These are phyloP conservation scores for Isoetes taiwanensis DNA, from an alignment of 75 land plant species.

Conservation along the genomic window DNA sequence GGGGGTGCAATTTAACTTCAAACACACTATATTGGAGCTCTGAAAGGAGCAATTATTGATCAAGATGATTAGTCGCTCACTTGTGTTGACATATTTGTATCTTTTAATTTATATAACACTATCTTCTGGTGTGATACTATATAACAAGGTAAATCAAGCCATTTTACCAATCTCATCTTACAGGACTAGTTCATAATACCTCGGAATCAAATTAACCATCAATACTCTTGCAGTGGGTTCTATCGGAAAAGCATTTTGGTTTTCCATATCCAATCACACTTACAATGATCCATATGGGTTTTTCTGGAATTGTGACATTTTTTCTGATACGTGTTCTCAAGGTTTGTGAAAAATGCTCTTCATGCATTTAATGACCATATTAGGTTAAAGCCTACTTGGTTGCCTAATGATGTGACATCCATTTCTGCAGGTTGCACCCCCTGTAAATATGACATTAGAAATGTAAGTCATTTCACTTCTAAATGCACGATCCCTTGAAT, in stretches of 20 bases:
- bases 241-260: constrained; percentile 76
- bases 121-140: constrained; percentile 83
- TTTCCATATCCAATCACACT: constrained; percentile 87
- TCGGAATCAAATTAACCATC: neutral
- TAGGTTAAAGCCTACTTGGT: neutral
- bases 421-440: constrained; percentile 61
- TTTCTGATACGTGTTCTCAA: constrained; percentile 77
- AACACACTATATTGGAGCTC: too few relatives aligned
- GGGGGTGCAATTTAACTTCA: too few relatives aligned
- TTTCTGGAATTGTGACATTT: constrained; percentile 70
- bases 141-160: constrained; percentile 51
- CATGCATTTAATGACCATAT: neutral
- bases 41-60: too few relatives aligned
- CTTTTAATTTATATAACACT: constrained; percentile 70
- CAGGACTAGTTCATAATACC: neutral
- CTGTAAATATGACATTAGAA: constrained; percentile 85
- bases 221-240: constrained; percentile 63
- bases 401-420: neutral
- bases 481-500: too few relatives aligned
- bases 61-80: too few relatives aligned
- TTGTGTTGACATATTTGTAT: constrained; percentile 65
- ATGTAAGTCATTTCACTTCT: too few relatives aligned
- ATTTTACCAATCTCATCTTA: neutral
- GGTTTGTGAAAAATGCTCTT: constrained; percentile 25
- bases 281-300: constrained; percentile 97